These are phyloP conservation scores for Daldinia childiae DNA, from an alignment of 495 filamentous ascomycete species.

Conservation along the genomic window DNA sequence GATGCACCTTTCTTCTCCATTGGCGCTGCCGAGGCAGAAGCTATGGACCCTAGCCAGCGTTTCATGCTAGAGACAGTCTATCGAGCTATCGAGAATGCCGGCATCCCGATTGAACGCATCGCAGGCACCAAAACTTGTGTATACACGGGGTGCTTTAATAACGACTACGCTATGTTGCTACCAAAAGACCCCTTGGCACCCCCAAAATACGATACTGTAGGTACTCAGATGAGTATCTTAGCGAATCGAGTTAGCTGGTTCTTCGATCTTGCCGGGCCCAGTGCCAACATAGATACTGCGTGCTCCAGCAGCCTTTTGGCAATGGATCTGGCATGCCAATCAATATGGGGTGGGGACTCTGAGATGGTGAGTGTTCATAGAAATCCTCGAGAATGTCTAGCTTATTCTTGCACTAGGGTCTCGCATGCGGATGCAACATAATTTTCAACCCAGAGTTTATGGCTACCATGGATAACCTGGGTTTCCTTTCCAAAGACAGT, in stretches of 20 bases:
- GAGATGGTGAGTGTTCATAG: not conserved
- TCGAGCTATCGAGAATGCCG: constrained; percentile 46
- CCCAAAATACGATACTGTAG: not conserved
- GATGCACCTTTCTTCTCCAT: constrained; percentile 66
- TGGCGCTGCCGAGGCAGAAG: constrained; percentile 51
- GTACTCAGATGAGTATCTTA: constrained; percentile 44
- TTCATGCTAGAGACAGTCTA: constrained; percentile 59
- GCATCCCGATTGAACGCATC: constrained; percentile 47
- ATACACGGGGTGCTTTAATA: constrained; percentile 59
- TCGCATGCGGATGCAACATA: constrained; percentile 10
- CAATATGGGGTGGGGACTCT: constrained; percentile 54
- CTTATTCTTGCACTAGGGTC: not conserved
- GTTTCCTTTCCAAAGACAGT: constrained; percentile 49
- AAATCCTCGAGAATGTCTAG: not conserved
- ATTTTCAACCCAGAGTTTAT: constrained; percentile 23
- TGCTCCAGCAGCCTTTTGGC: constrained; percentile 63
- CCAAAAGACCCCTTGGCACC: constrained; percentile 24
- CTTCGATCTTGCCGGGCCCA: constrained; percentile 39
- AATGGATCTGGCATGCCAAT: constrained; percentile 60
- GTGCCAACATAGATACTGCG: constrained; percentile 60
- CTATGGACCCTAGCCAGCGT: constrained; percentile 63
- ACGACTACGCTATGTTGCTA: constrained; percentile 60
- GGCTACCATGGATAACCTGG: constrained; percentile 31
- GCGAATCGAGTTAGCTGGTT: constrained; percentile 42
- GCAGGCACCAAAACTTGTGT: constrained; percentile 60